Evolutionary conservation across 75 land plant species (phyloP).

Genomic region (Pinus taeda): DNA sequence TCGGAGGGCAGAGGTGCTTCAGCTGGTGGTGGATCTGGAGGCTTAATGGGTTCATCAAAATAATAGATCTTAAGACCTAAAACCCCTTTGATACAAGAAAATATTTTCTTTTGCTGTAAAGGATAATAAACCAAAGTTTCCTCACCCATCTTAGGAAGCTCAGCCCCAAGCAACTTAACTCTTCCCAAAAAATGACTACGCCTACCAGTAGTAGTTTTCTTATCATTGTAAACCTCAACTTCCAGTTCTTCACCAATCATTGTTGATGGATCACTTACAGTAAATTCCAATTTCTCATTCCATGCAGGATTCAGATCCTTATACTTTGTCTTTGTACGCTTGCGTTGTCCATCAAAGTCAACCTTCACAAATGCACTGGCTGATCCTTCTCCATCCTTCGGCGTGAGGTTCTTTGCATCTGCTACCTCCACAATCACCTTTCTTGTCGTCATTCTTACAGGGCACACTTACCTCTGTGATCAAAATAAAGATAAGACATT

Average conservation of each 20-base stretch:
- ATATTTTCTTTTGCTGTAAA: constrained; percentile 55
- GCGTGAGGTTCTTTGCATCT: constrained; percentile 61
- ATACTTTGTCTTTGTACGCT: constrained; percentile 52
- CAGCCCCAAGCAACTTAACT: constrained; percentile 43
- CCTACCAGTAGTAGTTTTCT: constrained; percentile 27
- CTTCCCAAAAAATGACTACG: constrained; percentile 74
- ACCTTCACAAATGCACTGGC: constrained; percentile 65
- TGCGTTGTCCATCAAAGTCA: constrained; percentile 59
- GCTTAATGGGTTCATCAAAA: constrained; percentile 35
- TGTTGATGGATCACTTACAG: constrained; percentile 40
- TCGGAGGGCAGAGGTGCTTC: not conserved
- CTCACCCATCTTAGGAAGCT: constrained; percentile 46
- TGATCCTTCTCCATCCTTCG: constrained; percentile 80
- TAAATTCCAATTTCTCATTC: constrained; percentile 69
- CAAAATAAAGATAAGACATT: not conserved
- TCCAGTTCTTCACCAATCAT: constrained; percentile 53
- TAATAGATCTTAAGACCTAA: constrained; percentile 58
- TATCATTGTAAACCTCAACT: constrained; percentile 48
- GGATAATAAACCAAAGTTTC: constrained; percentile 55
- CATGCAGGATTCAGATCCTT: constrained; percentile 78
- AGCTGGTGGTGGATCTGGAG: constrained; percentile 9
- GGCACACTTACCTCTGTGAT: not conserved
- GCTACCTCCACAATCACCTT: constrained; percentile 74
- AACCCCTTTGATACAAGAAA: constrained; percentile 70
- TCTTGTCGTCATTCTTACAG: constrained; percentile 21